These are phyloP conservation scores for Harringtonia aguacate DNA, from an alignment of 2,329 filamentous ascomycete genomes.

Conservation along the genomic window DNA sequence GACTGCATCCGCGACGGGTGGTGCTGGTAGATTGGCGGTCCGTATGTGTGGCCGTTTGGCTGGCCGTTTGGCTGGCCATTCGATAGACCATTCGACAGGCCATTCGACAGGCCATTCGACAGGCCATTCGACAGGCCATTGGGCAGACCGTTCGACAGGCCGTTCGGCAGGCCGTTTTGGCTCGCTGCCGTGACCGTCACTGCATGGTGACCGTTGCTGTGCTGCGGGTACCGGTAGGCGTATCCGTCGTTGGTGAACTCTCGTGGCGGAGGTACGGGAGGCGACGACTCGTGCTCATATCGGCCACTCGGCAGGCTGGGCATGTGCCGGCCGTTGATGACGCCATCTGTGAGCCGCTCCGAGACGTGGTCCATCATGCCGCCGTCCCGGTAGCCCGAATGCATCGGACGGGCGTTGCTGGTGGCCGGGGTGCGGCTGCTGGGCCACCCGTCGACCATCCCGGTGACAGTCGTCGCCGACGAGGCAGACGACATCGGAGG, in stretches of 20 bases:
- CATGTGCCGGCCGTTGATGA: too few relatives aligned
- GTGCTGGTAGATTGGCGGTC: conserved; percentile 23
- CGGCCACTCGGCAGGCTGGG: conserved; percentile 29
- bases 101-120: too few relatives aligned
- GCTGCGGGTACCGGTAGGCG: background rate
- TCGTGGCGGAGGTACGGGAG: conserved; percentile 20
- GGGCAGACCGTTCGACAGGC: too few relatives aligned
- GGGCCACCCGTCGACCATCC: background rate
- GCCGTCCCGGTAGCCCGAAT: conserved; percentile 2
- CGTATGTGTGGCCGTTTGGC: conserved; percentile 17
- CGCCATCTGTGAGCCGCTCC: too few relatives aligned
- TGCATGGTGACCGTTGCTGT: background rate
- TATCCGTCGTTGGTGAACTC: conserved; percentile 25
- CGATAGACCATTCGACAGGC: too few relatives aligned
- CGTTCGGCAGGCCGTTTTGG: too few relatives aligned
- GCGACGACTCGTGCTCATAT: conserved; percentile 22
- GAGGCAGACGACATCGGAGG: background rate
- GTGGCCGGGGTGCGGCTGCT: background rate
- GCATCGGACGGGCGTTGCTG: conserved; percentile 7
- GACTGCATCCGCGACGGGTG: conserved; percentile 35
- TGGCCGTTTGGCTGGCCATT: too few relatives aligned
- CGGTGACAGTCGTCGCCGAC: background rate
- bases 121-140: too few relatives aligned
- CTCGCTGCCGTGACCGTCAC: background rate
- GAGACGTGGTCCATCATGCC: background rate